A percentile compares a stretch with the other conserved stretches of the same genome.
phyloP scores from a whole-genome alignment of 148 eudicot species.

The Heliosperma pusillum region DNA sequence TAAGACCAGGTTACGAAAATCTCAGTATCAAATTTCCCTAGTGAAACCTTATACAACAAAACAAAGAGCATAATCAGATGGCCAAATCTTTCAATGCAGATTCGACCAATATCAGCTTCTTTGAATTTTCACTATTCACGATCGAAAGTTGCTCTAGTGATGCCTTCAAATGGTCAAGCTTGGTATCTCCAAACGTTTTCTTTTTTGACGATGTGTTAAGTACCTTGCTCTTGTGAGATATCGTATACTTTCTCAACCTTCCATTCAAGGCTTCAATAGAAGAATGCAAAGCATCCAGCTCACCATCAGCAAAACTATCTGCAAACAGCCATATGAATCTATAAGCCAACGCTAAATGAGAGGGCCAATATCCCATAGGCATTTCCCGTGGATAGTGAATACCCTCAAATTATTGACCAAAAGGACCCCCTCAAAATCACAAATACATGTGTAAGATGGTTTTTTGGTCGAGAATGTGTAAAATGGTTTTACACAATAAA shows the following conservation, averaged over 20 bases:
- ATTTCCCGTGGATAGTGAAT: background rate
- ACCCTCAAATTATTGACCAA: too few relatives aligned
- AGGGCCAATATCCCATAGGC: background rate
- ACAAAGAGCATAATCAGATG: background rate
- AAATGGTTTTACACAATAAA: too few relatives aligned
- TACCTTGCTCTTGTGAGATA: slow-evolving; percentile 37
- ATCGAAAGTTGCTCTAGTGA: slow-evolving; percentile 72
- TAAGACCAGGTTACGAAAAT: background rate
- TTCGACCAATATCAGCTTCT: slow-evolving; percentile 76
- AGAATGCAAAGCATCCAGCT: slow-evolving; percentile 80
- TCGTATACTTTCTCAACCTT: slow-evolving; percentile 56
- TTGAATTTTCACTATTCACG: slow-evolving; percentile 72
- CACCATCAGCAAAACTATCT: slow-evolving; percentile 69
- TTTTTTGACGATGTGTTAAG: slow-evolving; percentile 31
- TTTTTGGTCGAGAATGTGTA: too few relatives aligned
- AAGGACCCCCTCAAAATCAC: too few relatives aligned
- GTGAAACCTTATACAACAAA: background rate
- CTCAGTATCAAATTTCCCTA: background rate
- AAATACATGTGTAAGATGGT: too few relatives aligned
- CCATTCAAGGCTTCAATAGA: slow-evolving; percentile 71
- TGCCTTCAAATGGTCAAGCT: slow-evolving; percentile 57
- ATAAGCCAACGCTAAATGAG: slow-evolving; percentile 5
- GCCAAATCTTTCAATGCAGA: slow-evolving; percentile 49
- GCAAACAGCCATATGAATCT: slow-evolving; percentile 27
- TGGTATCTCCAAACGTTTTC: slow-evolving; percentile 43